Evolutionary conservation across 2,329 filamentous ascomycete genomes (phyloP).

Genomic region (Dothidotthia symphoricarpi): DNA sequence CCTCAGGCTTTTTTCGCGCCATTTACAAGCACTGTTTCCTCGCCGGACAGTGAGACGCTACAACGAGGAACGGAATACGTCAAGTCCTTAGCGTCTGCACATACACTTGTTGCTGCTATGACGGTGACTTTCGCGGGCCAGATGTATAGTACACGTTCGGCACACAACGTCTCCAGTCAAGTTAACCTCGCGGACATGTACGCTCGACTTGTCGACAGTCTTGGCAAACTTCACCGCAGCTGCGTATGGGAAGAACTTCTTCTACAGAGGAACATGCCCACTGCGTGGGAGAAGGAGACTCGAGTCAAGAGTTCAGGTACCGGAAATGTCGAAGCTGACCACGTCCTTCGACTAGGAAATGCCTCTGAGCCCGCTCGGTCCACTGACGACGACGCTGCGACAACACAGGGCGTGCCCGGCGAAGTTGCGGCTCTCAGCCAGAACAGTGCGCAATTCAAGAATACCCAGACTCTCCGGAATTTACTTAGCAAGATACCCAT

Average conservation of each 20-base stretch:
- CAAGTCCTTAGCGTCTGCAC: constrained; percentile 74
- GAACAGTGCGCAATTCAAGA: constrained; percentile 58
- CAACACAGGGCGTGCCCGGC: constrained; percentile 7
- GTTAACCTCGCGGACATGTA: constrained; percentile 88
- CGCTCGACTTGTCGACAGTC: constrained; percentile 65
- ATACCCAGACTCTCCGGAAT: constrained; percentile 73
- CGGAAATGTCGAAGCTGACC: constrained; percentile 42
- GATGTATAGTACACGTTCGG: constrained; percentile 63
- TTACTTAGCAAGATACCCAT: constrained; percentile 76
- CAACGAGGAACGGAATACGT: constrained; percentile 70
- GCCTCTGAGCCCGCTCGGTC: constrained; percentile 19
- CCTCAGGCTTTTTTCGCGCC: constrained; percentile 66
- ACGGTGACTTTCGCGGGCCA: constrained; percentile 69
- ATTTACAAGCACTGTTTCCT: constrained; percentile 47
- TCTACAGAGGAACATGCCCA: constrained; percentile 70
- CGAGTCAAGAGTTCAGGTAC: constrained; percentile 44
- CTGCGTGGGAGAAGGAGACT: constrained; percentile 58
- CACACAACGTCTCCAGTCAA: constrained; percentile 64
- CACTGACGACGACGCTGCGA: constrained; percentile 15
- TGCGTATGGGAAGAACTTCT: constrained; percentile 83
- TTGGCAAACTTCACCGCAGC: constrained; percentile 75
- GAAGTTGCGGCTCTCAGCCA: constrained; percentile 19
- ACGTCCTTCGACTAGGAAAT: constrained; percentile 38
- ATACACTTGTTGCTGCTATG: constrained; percentile 73
- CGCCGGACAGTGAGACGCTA: constrained; percentile 38